Percentiles rank a stretch among this genome's conserved stretches.
Evolutionary conservation across 305 asterid species (phyloP).

Genomic region (Fraxinus sp.): DNA sequence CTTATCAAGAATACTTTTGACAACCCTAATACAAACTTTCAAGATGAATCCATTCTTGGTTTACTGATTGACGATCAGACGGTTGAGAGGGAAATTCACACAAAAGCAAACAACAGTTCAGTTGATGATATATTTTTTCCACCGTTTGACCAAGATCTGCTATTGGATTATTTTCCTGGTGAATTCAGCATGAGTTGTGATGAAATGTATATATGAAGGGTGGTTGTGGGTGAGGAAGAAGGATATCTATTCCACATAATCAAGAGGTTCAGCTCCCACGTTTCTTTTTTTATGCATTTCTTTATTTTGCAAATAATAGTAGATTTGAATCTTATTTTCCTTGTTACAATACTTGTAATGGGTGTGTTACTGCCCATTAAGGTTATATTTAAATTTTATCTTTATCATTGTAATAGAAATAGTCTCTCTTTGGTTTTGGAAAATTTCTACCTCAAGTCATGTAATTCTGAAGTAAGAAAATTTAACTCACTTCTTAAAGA

Average conservation of each 20-base stretch:
- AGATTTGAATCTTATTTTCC: too few species aligned
- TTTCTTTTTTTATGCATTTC: too few species aligned
- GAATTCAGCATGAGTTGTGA: slow-evolving; percentile 38
- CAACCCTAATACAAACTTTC: slow-evolving; percentile 25
- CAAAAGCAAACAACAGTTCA: slow-evolving; percentile 17
- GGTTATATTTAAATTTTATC: too few species aligned
- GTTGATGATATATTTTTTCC: slow-evolving; percentile 38
- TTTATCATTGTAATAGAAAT: too few species aligned
- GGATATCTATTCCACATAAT: not conserved
- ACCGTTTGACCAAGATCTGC: slow-evolving; percentile 41
- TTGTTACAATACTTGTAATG: too few species aligned
- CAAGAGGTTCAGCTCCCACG: not conserved
- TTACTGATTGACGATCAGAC: slow-evolving; percentile 30
- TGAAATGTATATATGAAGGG: slow-evolving; percentile 33
- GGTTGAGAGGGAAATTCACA: slow-evolving; percentile 21
- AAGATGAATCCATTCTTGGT: slow-evolving; percentile 32
- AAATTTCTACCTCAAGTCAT: too few species aligned
- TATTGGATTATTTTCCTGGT: slow-evolving; percentile 40
- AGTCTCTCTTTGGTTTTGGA: too few species aligned
- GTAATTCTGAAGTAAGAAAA: too few species aligned
- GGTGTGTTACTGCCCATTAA: too few species aligned
- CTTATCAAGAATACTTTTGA: slow-evolving; percentile 18
- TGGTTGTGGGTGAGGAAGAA: not conserved
- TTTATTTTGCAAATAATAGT: too few species aligned
- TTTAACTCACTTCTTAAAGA: too few species aligned